phyloP scores from a whole-genome alignment of 768 basidiomycete genomes.

The Suillus subalutaceus region DNA sequence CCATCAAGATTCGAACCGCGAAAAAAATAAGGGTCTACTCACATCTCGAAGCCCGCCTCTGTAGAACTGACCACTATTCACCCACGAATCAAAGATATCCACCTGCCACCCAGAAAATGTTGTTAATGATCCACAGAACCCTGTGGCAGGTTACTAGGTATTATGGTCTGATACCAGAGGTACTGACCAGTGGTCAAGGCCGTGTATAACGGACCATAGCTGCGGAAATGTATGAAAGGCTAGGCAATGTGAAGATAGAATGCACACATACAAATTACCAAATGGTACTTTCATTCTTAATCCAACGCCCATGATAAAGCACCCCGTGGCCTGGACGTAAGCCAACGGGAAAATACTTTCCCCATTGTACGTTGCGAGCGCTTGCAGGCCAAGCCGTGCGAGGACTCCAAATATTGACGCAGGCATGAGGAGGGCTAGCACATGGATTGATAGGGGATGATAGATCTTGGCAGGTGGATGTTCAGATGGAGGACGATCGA shows the following conservation, averaged over 20 bases:
- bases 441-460: constrained; percentile 60
- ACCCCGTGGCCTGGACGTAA: constrained; percentile 87
- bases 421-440: constrained; percentile 75
- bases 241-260: constrained; percentile 10
- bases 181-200: constrained; percentile 80
- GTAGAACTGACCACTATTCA: constrained; percentile 58
- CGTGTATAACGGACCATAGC: constrained; percentile 87
- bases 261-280: constrained; percentile 79
- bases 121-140: constrained; percentile 95
- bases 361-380: constrained; percentile 75
- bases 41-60: constrained; percentile 76
- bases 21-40: constrained; percentile 27
- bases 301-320: constrained; percentile 87
- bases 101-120: constrained; percentile 97
- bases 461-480: constrained; percentile 41
- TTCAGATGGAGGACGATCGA: constrained; percentile 43
- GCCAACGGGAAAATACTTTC: constrained; percentile 78
- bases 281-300: constrained; percentile 73
- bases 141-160: constrained; percentile 37
- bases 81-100: constrained; percentile 85
- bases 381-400: constrained; percentile 75
- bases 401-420: constrained; percentile 86
- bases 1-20: background rate
- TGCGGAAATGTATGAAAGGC: constrained; percentile 34
- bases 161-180: constrained; percentile 1